phyloP scores from a whole-genome alignment of 345 rosid genomes.

The Rubroshorea leprosula region DNA sequence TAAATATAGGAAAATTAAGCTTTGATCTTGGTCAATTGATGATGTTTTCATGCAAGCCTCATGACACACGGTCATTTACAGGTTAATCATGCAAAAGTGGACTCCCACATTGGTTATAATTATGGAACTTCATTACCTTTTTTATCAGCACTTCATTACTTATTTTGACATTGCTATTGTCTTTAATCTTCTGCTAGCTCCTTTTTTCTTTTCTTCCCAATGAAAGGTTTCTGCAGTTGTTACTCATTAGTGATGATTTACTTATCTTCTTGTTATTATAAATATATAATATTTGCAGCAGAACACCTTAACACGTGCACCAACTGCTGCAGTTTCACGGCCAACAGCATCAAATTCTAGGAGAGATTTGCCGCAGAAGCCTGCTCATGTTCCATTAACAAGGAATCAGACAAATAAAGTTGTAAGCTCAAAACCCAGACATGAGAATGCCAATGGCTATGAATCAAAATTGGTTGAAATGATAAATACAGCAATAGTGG shows the following conservation, averaged over 20 bases:
- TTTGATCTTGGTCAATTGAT: too few species aligned
- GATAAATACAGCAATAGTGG: slow-evolving; percentile 84
- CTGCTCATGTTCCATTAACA: slow-evolving; percentile 26
- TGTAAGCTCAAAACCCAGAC: slow-evolving; percentile 39
- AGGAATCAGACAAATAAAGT: slow-evolving; percentile 39
- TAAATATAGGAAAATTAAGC: too few species aligned
- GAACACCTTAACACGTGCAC: slow-evolving; percentile 44
- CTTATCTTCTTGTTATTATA: slow-evolving; percentile 7
- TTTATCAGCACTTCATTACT: too few species aligned
- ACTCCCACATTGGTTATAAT: too few species aligned
- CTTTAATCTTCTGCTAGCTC: neutral
- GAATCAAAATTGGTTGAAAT: slow-evolving; percentile 80
- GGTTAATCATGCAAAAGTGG: too few species aligned
- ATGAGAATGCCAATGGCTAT: slow-evolving; percentile 53
- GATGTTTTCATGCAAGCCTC: too few species aligned
- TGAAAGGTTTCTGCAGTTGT: neutral
- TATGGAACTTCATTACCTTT: too few species aligned
- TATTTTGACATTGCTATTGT: neutral
- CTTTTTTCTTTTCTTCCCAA: neutral
- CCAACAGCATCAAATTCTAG: slow-evolving; percentile 32
- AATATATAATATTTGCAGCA: slow-evolving; percentile 35
- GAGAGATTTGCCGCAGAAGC: slow-evolving; percentile 29
- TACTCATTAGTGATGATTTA: neutral
- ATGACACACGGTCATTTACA: too few species aligned
- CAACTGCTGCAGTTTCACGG: slow-evolving; percentile 46